Percentiles rank a stretch among this genome's conserved stretches.
These are phyloP conservation scores for Cyberlindnera petersonii DNA, from an alignment of 805 yeast genomes.

Conservation along the genomic window DNA sequence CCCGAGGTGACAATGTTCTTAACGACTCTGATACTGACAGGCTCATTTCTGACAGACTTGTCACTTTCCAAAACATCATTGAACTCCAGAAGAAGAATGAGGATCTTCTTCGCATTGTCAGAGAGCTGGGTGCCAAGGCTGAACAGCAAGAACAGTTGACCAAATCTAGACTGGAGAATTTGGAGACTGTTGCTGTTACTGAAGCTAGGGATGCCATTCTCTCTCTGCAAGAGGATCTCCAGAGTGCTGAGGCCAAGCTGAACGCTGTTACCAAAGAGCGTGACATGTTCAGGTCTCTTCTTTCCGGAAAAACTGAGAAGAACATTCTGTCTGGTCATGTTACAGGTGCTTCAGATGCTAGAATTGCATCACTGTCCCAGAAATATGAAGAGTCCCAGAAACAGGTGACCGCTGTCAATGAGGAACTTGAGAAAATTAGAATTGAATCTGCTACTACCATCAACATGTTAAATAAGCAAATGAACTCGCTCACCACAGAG, in stretches of 20 bases:
- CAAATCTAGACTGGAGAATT: conserved; percentile 32
- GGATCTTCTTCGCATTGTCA: conserved; percentile 61
- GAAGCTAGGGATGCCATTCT: conserved; percentile 70
- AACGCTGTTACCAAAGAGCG: conserved; percentile 60
- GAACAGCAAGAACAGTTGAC: conserved; percentile 53
- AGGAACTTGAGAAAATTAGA: conserved; percentile 27
- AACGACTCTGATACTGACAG: conserved; percentile 63
- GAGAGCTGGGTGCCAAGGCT: conserved; percentile 67
- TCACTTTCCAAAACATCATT: conserved; percentile 59
- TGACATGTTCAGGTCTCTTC: conserved; percentile 51
- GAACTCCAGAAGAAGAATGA: conserved; percentile 75
- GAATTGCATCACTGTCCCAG: conserved; percentile 12
- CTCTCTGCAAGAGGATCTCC: conserved; percentile 56
- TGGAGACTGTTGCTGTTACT: conserved; percentile 46
- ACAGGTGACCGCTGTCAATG: conserved; percentile 14
- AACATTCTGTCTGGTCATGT: conserved; percentile 20
- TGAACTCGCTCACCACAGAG: conserved; percentile 36
- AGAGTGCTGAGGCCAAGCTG: conserved; percentile 46
- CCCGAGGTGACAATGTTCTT: conserved; percentile 29
- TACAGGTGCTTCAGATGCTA: conserved; percentile 7
- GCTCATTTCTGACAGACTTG: conserved; percentile 68
- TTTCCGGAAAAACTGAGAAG: conserved; percentile 20
- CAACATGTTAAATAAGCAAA: conserved; percentile 45
- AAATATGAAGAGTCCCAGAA: conserved; percentile 16
- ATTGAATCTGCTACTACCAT: conserved; percentile 42